Conservation (phyloP, 139 green algal genomes). For the Volvox reticuliferus region DNA sequence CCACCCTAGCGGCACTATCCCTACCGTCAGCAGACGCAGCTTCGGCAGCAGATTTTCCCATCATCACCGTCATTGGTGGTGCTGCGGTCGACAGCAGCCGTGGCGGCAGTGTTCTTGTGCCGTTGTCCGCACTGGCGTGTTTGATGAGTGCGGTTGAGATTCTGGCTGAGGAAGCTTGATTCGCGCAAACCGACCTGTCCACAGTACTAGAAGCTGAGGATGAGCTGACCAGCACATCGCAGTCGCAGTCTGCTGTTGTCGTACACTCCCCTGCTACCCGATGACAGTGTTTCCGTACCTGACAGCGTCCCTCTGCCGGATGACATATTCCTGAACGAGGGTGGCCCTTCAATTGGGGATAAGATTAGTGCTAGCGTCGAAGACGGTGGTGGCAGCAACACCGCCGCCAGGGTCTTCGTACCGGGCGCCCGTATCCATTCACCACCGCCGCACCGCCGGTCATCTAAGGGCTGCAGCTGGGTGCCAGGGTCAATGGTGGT, state of each 20-base stretch:
- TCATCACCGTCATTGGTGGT: not conserved
- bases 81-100: not conserved
- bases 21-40: not conserved
- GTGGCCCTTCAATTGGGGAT: not conserved
- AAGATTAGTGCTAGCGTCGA: not conserved
- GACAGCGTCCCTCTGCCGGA: not conserved
- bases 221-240: not conserved
- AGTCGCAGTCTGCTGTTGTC: not conserved
- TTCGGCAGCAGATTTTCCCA: not conserved
- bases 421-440: not conserved
- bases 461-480: not conserved
- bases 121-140: not conserved
- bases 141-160: conserved; percentile 31
- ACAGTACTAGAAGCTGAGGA: conserved; percentile 22
- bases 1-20: not conserved
- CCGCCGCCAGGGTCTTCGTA: not conserved
- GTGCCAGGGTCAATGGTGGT: not conserved
- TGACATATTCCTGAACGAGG: not conserved
- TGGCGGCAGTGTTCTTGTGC: too few species aligned
- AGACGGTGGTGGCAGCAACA: too few species aligned
- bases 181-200: conserved; percentile 8
- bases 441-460: not conserved
- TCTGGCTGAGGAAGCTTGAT: not conserved
- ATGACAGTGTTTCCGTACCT: not conserved
- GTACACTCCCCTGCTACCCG: too few species aligned